Conservation (phyloP, 139 green algal genomes). For the Haematococcus sp. region DNA sequence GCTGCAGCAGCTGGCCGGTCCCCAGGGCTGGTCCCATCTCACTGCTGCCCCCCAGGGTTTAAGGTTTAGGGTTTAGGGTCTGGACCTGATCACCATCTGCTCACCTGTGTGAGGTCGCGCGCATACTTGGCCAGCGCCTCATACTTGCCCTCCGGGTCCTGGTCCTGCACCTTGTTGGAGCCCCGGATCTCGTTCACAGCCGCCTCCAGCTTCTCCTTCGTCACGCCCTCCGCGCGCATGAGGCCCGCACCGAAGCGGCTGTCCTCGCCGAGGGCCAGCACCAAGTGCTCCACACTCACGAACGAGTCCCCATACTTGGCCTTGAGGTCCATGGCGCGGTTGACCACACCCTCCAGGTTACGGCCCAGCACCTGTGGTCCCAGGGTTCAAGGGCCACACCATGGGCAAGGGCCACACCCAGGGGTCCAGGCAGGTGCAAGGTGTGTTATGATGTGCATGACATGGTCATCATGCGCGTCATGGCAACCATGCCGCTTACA, state of each 20-base stretch:
- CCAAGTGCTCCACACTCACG: slow-evolving; percentile 92
- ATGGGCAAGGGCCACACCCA: too few species aligned
- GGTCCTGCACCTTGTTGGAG: slow-evolving; percentile 73
- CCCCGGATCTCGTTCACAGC: slow-evolving; percentile 70
- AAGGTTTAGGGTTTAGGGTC: too few species aligned
- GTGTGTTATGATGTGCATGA: too few species aligned
- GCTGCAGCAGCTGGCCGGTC: too few species aligned
- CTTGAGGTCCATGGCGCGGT: slow-evolving; percentile 71
- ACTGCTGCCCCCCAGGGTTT: too few species aligned
- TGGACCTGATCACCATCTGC: too few species aligned
- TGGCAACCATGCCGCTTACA: too few species aligned
- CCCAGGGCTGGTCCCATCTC: too few species aligned
- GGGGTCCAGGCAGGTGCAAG: neutral
- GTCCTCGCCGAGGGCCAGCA: slow-evolving; percentile 85
- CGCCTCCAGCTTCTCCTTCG: slow-evolving; percentile 66
- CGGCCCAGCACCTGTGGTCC: slow-evolving; percentile 82
- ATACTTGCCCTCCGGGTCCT: slow-evolving; percentile 97
- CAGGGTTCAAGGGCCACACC: neutral
- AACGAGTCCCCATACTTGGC: slow-evolving; percentile 78
- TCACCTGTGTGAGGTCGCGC: slow-evolving; percentile 81
- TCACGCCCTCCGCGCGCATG: slow-evolving; percentile 67
- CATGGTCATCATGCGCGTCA: too few species aligned
- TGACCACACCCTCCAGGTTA: slow-evolving; percentile 87
- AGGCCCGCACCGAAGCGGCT: slow-evolving; percentile 66
- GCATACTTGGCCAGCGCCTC: slow-evolving; percentile 94